Evolutionary conservation across 371 early-diverging fungal species (phyloP).

Genomic region (Rhizopus delemar): DNA sequence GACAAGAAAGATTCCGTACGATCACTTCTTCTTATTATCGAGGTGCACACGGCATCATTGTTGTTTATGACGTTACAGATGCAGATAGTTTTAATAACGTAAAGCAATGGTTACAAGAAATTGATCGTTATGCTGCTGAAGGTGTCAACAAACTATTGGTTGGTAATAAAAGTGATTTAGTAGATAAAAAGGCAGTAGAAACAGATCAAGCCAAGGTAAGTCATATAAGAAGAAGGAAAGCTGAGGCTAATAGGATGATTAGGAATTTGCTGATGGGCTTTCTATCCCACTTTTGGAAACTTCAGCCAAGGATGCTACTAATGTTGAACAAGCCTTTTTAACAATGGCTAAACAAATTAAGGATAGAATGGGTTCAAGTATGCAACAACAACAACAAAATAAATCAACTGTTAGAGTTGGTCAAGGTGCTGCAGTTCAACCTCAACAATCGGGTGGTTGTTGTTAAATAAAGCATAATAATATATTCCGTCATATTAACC

Average conservation of each 20-base stretch:
- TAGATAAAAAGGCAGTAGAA: conserved; percentile 83
- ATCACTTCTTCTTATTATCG: conserved; percentile 99
- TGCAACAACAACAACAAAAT: conserved; percentile 35
- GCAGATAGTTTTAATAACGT: conserved; percentile 91
- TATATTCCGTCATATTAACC: too few species aligned
- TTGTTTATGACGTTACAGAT: conserved; percentile 99
- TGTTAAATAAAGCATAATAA: conserved; percentile 32
- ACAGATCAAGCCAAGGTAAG: conserved; percentile 69
- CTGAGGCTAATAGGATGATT: neutral
- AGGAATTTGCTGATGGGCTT: conserved; percentile 85
- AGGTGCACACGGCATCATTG: conserved; percentile 98
- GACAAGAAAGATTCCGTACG: conserved; percentile 99
- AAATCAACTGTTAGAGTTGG: conserved; percentile 55
- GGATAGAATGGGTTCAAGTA: conserved; percentile 59
- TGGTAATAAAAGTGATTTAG: conserved; percentile 99
- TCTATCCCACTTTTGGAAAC: conserved; percentile 93
- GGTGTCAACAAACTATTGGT: conserved; percentile 95
- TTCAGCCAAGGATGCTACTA: conserved; percentile 90
- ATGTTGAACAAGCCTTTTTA: conserved; percentile 96
- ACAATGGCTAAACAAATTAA: conserved; percentile 89
- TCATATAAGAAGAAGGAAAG: neutral
- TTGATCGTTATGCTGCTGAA: conserved; percentile 68
- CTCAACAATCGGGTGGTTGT: conserved; percentile 54
- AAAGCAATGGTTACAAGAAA: conserved; percentile 96
- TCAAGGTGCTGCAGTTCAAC: conserved; percentile 54